These are phyloP conservation scores for Pittosporum tobira DNA, from an alignment of 129 eudicot species.

Conservation along the genomic window DNA sequence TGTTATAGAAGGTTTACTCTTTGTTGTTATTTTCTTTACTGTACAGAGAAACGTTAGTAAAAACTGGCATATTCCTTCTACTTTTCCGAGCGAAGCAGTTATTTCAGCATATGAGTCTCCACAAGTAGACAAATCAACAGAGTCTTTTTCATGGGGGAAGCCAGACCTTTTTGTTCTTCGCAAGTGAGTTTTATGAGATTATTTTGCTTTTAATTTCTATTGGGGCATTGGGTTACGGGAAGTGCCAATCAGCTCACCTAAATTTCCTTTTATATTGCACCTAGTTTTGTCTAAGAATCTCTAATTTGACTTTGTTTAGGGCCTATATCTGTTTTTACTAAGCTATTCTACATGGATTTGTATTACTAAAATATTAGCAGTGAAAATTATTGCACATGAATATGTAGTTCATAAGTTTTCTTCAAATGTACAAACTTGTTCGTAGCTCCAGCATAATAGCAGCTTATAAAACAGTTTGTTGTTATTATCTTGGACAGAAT, in stretches of 20 bases:
- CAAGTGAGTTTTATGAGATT: slow-evolving; percentile 6
- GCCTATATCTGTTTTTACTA: neutral
- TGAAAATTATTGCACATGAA: neutral
- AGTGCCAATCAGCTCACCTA: neutral
- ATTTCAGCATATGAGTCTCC: slow-evolving; percentile 76
- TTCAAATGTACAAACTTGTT: neutral
- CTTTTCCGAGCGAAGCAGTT: slow-evolving; percentile 86
- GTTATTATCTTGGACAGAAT: too few species aligned
- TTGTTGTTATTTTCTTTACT: slow-evolving; percentile 5
- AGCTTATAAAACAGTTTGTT: too few species aligned
- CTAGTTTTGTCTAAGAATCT: too few species aligned
- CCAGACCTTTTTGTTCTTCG: slow-evolving; percentile 25
- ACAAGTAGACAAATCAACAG: slow-evolving; percentile 89
- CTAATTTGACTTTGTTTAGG: neutral
- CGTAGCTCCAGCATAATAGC: neutral
- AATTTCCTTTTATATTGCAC: too few species aligned
- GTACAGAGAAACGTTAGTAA: slow-evolving; percentile 90
- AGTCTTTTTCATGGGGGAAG: slow-evolving; percentile 92
- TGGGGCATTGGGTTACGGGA: neutral
- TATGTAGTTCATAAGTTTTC: neutral
- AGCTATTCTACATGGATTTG: neutral
- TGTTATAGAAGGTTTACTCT: slow-evolving; percentile 2
- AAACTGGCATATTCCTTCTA: slow-evolving; percentile 90
- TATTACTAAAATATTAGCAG: neutral
- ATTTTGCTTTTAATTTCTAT: slow-evolving; percentile 3